Evolutionary conservation across 2,329 filamentous ascomycete genomes (phyloP), one percentile per base, ranked within the genome.

Genomic region (Monilinia polystroma): DNA sequence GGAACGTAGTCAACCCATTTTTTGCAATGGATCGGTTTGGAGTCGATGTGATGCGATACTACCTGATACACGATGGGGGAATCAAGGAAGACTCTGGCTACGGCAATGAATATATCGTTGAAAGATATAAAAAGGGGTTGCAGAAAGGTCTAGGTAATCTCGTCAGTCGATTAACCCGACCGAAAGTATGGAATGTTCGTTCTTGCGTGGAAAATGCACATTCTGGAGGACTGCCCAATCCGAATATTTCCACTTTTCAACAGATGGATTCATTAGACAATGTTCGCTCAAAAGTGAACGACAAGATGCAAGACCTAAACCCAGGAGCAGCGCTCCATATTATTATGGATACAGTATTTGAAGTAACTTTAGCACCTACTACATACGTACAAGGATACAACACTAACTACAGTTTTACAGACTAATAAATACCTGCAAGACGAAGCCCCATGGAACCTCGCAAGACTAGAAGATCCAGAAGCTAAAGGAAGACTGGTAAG

Each of bases 1-100:
- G 95, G 69, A 97, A 97, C 76, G 94, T 96, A 1, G 94, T 99
- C 54, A 95, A 97, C 75, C 95, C 95, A 0, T 93, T 96, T 75
- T 92, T 92, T 72, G 95, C 95, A 16, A 85, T 98, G 58, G 89
- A 97, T 70, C 86, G 93, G 8, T 99, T 93, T 79, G 93, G 92
- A 2, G 82, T 93, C 5, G 96, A 99, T 76, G 84, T 88, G 0
- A 87, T 99, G 83, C 89, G 95, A 12, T 98, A 91, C 79, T 99
- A 94, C 77, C 85, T 99, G 70, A 86, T 92, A 70, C 86, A 90
- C 69, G 89, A 93, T 69, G 93, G 92, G 53, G 90, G 88, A 29
- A 86, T 97, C 45, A 80, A 80, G 18, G 82, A 91, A 66, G 95
- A 99, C 76, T 85, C 92, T 41, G 88, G 93, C 76, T 99, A 98